Percentiles rank a stretch among this genome's conserved stretches.
These are phyloP conservation scores for Apophysomyces elegans DNA, from an alignment of 371 early-diverging fungal genomes.

Conservation along the genomic window DNA sequence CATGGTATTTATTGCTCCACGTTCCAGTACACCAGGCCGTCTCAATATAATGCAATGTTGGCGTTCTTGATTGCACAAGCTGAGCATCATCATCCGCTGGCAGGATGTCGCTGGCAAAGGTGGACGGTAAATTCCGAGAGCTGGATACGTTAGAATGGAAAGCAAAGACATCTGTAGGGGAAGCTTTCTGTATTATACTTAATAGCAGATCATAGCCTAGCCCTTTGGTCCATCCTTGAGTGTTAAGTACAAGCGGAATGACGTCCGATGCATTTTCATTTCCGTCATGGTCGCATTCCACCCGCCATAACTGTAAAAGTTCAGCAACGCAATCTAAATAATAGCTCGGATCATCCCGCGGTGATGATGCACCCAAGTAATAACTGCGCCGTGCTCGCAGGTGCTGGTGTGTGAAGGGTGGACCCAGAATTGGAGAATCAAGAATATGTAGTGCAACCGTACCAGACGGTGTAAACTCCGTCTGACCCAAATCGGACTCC, in stretches of 20 bases:
- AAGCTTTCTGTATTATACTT: conserved; percentile 52
- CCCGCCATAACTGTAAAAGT: conserved; percentile 57
- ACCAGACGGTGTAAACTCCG: conserved; percentile 78
- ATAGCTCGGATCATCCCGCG: conserved; percentile 69
- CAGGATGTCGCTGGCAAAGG: conserved; percentile 32
- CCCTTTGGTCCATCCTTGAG: conserved; percentile 86
- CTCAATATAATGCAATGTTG: conserved; percentile 26
- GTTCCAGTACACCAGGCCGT: conserved; percentile 14
- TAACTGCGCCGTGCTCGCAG: conserved; percentile 58
- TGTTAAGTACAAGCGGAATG: conserved; percentile 81
- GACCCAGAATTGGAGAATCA: conserved; percentile 69
- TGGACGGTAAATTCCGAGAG: conserved; percentile 33
- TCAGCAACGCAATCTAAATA: conserved; percentile 66
- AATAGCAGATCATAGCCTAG: conserved; percentile 72
- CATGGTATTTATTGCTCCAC: conserved; percentile 46
- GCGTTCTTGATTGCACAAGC: conserved; percentile 8
- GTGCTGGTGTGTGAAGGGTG: conserved; percentile 76
- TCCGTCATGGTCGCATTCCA: conserved; percentile 25
- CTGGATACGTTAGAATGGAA: conserved; percentile 31
- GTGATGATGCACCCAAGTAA: conserved; percentile 70
- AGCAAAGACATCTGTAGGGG: conserved; percentile 61
- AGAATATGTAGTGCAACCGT: conserved; percentile 73
- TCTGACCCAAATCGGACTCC: conserved; percentile 85
- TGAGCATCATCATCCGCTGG: conserved; percentile 7
- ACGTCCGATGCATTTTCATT: conserved; percentile 12